A percentile compares a stretch with the other conserved stretches of the same genome.
Conservation (phyloP, 225 moss, liverwort and hornwort genomes). For the Antitrichia curtipendula region DNA sequence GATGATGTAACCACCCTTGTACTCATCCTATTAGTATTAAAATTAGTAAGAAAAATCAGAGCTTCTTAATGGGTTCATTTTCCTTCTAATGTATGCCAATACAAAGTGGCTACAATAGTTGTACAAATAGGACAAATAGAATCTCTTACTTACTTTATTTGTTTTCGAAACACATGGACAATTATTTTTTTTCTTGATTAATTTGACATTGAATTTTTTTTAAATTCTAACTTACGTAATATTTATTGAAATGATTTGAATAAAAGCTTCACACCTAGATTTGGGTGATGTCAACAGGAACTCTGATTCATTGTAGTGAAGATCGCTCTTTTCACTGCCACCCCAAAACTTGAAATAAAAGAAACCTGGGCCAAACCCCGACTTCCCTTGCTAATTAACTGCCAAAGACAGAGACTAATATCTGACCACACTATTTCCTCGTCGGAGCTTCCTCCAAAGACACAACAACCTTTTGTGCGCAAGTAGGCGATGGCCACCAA, state of each 20-base stretch:
- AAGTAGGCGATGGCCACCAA: background rate
- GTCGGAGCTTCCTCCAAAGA: background rate
- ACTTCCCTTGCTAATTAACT: background rate
- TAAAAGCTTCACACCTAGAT: accelerated
- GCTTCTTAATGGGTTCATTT: too few species aligned
- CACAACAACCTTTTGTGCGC: too few species aligned
- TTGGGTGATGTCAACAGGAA: background rate
- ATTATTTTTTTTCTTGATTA: accelerated
- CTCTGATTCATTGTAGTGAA: too few species aligned
- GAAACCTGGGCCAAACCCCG: background rate
- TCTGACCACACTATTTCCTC: background rate
- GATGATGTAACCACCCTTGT: too few species aligned
- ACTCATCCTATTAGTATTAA: too few species aligned
- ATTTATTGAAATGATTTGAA: background rate
- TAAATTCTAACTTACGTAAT: background rate
- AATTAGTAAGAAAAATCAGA: too few species aligned
- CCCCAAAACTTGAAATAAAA: background rate
- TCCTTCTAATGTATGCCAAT: background rate
- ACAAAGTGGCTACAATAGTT: background rate
- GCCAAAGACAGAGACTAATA: background rate
- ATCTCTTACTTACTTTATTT: too few species aligned
- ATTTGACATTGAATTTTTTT: too few species aligned
- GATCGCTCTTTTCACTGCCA: background rate
- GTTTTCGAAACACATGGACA: too few species aligned
- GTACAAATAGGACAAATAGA: background rate